Conservation (phyloP, 805 yeast species). For the Nakazawaea laoshanensis region DNA sequence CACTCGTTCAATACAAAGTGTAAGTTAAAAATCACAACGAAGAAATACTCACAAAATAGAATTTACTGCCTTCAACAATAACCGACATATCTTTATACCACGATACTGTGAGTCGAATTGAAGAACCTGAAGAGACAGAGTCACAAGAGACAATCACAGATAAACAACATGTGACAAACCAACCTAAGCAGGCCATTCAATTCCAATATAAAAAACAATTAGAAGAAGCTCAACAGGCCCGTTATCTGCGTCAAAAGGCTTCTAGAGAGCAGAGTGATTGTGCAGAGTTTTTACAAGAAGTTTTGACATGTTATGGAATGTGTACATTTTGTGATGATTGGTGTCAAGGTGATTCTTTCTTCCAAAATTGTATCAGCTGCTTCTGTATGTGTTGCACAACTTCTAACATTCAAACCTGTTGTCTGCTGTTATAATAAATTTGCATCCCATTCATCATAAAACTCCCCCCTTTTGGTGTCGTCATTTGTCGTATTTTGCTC, state of each 20-base stretch:
- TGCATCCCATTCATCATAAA: neutral
- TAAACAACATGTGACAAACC: too few relatives aligned
- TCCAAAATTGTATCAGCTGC: conserved; percentile 5
- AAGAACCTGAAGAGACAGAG: neutral
- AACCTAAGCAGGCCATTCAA: too few relatives aligned
- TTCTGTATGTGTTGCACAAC: conserved; percentile 9
- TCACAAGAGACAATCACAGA: conserved; percentile 5
- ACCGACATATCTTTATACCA: conserved; percentile 3
- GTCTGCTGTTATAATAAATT: conserved; percentile 1
- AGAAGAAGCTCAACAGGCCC: too few relatives aligned
- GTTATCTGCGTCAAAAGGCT: conserved; percentile 2
- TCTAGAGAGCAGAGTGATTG: conserved; percentile 8
- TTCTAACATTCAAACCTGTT: conserved; percentile 5
- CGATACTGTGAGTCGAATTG: conserved; percentile 1
- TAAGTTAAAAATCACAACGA: neutral
- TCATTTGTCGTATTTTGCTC: too few relatives aligned
- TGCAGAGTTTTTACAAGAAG: conserved; percentile 7
- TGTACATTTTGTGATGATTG: conserved; percentile 6
- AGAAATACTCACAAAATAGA: conserved; percentile 1
- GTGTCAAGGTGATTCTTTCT: conserved; percentile 6
- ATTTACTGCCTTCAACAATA: conserved; percentile 7
- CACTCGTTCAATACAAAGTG: too few relatives aligned
- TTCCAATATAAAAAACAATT: too few relatives aligned
- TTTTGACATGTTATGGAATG: conserved; percentile 6
- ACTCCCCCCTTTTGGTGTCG: too few relatives aligned